phyloP scores from a whole-genome alignment of 2,329 filamentous ascomycete species.

The Ophiocordyceps camponoti-rufipedis region DNA sequence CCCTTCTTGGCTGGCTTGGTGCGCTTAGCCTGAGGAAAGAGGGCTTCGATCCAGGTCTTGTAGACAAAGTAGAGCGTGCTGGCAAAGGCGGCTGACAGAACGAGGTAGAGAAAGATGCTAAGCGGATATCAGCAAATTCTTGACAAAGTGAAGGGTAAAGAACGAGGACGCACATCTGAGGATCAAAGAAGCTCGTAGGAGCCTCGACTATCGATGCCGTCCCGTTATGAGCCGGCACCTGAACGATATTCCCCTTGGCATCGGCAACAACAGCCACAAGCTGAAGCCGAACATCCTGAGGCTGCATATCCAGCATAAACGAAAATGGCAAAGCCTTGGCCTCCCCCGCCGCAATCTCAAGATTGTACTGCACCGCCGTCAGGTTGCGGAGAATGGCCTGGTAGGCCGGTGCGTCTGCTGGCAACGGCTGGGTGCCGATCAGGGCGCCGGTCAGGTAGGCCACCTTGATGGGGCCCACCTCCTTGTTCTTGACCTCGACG shows the following conservation, averaged over 20 bases:
- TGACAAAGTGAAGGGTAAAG: not conserved
- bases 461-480: slow-evolving; percentile 56
- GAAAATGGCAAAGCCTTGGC: slow-evolving; percentile 62
- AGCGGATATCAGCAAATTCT: not conserved
- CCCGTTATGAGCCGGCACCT: slow-evolving; percentile 63
- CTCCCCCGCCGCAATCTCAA: slow-evolving; percentile 57
- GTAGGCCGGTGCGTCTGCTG: slow-evolving; percentile 21
- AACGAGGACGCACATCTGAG: slow-evolving; percentile 59
- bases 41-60: slow-evolving; percentile 89
- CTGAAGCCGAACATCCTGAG: slow-evolving; percentile 69
- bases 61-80: slow-evolving; percentile 92
- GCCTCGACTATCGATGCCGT: slow-evolving; percentile 78
- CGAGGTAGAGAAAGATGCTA: slow-evolving; percentile 93
- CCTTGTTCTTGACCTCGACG: slow-evolving; percentile 70
- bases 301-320: slow-evolving; percentile 82
- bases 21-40: slow-evolving; percentile 83
- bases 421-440: slow-evolving; percentile 34
- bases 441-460: slow-evolving; percentile 63
- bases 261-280: slow-evolving; percentile 58
- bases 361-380: slow-evolving; percentile 55
- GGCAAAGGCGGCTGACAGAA: slow-evolving; percentile 61
- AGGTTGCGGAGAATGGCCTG: slow-evolving; percentile 64
- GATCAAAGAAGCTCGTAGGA: slow-evolving; percentile 80
- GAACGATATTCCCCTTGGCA: slow-evolving; percentile 50
- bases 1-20: slow-evolving; percentile 38